A percentile compares a stretch with the other conserved stretches of the same genome.
Evolutionary conservation across 768 basidiomycete species (phyloP).

Genomic region (Rhizopogon roseolus): DNA sequence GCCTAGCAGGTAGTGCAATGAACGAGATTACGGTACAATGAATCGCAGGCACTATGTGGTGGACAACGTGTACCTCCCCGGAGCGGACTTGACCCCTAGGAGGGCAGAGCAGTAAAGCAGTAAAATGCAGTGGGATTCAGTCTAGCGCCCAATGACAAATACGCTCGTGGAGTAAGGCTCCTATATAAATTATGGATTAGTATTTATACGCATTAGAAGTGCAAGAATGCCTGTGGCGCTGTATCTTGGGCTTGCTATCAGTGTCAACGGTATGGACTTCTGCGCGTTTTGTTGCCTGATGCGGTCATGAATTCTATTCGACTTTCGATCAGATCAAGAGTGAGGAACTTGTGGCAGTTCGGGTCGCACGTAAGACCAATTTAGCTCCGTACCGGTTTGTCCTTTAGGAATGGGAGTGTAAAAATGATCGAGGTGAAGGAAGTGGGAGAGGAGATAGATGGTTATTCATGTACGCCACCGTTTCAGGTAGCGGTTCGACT

Average conservation of each 20-base stretch:
- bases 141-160: too few relatives aligned
- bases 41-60: too few relatives aligned
- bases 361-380: constrained; percentile 1
- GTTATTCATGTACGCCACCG: too few relatives aligned
- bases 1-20: too few relatives aligned
- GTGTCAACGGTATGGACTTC: background rate
- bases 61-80: too few relatives aligned
- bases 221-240: background rate
- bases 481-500: background rate
- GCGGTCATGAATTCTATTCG: background rate
- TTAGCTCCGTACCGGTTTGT: background rate
- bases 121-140: too few relatives aligned
- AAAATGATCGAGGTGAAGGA: background rate
- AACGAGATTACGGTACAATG: too few relatives aligned
- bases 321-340: constrained; percentile 1
- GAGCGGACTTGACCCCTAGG: too few relatives aligned
- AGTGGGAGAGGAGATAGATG: background rate
- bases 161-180: too few relatives aligned
- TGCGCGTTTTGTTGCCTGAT: background rate
- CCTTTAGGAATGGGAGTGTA: background rate
- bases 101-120: too few relatives aligned
- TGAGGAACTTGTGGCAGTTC: background rate
- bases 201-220: too few relatives aligned
- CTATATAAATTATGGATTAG: too few relatives aligned
- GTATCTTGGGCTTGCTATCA: background rate